phyloP scores from a whole-genome alignment of 495 filamentous ascomycete species.

The Letharia lupina region DNA sequence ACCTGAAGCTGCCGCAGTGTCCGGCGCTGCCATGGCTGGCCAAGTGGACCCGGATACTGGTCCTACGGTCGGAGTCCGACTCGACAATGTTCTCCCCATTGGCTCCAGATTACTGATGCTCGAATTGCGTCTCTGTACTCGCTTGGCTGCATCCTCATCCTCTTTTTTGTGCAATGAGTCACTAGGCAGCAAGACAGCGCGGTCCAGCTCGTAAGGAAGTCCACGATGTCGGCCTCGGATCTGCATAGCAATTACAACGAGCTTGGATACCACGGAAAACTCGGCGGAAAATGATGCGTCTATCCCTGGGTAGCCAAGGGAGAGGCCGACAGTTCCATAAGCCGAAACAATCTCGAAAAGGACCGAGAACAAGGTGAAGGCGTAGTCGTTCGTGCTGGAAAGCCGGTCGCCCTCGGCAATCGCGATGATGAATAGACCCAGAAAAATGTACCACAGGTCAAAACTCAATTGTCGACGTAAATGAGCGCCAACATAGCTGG shows the following conservation, averaged over 20 bases:
- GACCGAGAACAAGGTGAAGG: slow-evolving; percentile 71
- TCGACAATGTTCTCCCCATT: slow-evolving; percentile 12
- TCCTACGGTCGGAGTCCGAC: slow-evolving; percentile 15
- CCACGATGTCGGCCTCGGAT: slow-evolving; percentile 88
- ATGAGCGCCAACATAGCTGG: slow-evolving; percentile 80
- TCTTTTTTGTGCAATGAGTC: slow-evolving; percentile 68
- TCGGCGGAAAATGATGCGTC: slow-evolving; percentile 74
- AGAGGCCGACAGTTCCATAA: slow-evolving; percentile 91
- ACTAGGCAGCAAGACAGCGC: slow-evolving; percentile 75
- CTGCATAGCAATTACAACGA: slow-evolving; percentile 90
- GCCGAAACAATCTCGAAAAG: slow-evolving; percentile 89
- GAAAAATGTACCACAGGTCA: slow-evolving; percentile 89
- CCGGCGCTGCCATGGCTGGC: slow-evolving; percentile 2
- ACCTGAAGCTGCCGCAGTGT: slow-evolving; percentile 14
- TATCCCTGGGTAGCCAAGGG: slow-evolving; percentile 64
- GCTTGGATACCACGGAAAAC: slow-evolving; percentile 73
- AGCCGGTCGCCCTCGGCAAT: slow-evolving; percentile 69
- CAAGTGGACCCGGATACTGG: slow-evolving; percentile 2
- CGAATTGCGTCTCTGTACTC: slow-evolving; percentile 45
- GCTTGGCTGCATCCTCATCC: slow-evolving; percentile 47
- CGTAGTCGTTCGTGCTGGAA: slow-evolving; percentile 44
- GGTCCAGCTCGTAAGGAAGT: slow-evolving; percentile 82
- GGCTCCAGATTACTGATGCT: slow-evolving; percentile 38
- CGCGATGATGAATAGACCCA: slow-evolving; percentile 79
- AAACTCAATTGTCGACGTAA: slow-evolving; percentile 84